phyloP scores from a whole-genome alignment of 352 stramenopile species.

The Phytopythium sindhum region DNA sequence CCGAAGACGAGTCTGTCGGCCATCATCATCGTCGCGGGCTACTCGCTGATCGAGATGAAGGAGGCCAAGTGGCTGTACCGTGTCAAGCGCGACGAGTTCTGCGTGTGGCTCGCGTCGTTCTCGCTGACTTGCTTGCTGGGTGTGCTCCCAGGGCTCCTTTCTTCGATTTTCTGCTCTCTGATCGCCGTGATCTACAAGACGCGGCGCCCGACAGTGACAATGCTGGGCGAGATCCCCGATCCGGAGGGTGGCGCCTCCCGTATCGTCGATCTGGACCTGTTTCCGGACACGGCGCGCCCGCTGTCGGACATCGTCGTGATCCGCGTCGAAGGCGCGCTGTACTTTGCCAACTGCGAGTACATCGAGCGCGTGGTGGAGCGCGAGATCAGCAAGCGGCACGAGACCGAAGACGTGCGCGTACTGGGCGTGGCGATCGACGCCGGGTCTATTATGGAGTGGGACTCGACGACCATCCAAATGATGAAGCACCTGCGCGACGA shows the following conservation, averaged over 20 bases:
- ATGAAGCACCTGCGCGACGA: constrained; percentile 78
- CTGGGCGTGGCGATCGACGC: constrained; percentile 70
- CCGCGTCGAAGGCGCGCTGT: constrained; percentile 50
- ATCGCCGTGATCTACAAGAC: constrained; percentile 63
- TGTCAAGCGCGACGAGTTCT: constrained; percentile 61
- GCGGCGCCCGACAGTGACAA: constrained; percentile 36
- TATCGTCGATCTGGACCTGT: constrained; percentile 42
- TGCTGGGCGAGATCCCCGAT: constrained; percentile 38
- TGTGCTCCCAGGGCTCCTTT: constrained; percentile 41
- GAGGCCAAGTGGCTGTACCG: constrained; percentile 83
- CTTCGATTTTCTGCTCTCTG: constrained; percentile 55
- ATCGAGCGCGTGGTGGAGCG: constrained; percentile 47
- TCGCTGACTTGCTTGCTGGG: constrained; percentile 45
- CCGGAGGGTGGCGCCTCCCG: constrained; percentile 17
- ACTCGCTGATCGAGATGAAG: constrained; percentile 83
- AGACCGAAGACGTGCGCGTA: constrained; percentile 37
- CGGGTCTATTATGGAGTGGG: constrained; percentile 79
- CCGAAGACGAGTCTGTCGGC: constrained; percentile 79
- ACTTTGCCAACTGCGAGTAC: constrained; percentile 67
- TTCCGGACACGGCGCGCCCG: constrained; percentile 30
- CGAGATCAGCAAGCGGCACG: constrained; percentile 38
- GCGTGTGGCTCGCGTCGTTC: constrained; percentile 55
- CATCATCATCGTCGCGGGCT: constrained; percentile 89
- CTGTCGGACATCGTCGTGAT: constrained; percentile 47
- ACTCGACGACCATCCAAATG: constrained; percentile 84